A percentile compares a stretch with the other conserved stretches of the same genome.
Conservation (phyloP, 73 alveolate species). For the Diophrys sp. region DNA sequence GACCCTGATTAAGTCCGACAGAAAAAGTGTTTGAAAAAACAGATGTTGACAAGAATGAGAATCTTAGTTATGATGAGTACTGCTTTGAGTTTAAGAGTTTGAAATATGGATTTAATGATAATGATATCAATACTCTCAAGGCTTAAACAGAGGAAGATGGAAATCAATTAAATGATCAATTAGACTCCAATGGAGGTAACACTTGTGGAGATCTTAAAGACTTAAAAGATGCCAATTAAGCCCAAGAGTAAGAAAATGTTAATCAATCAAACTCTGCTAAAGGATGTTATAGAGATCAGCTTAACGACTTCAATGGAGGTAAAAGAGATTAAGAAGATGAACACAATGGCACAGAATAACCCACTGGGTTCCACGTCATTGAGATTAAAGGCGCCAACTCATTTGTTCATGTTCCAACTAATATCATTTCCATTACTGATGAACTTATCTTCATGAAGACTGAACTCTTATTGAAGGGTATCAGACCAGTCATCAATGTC, state of each 20-base stretch:
- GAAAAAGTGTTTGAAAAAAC: constrained; percentile 50
- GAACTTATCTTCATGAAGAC: constrained; percentile 97
- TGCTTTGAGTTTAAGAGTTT: neutral
- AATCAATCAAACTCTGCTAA: too few relatives aligned
- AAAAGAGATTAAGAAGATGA: too few relatives aligned
- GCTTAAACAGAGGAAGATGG: constrained; percentile 51
- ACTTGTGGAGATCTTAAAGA: constrained; percentile 48
- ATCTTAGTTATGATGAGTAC: constrained; percentile 1
- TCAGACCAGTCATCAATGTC: constrained; percentile 98
- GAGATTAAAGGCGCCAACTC: constrained; percentile 99
- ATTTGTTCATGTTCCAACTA: constrained; percentile 97
- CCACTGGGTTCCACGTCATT: too few relatives aligned
- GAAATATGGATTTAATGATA: constrained; percentile 22
- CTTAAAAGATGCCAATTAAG: too few relatives aligned
- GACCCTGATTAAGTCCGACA: too few relatives aligned
- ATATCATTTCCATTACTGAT: constrained; percentile 97
- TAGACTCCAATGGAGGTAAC: constrained; percentile 32
- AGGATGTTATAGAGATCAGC: too few relatives aligned
- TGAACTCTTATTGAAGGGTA: constrained; percentile 95
- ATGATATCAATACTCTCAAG: constrained; percentile 37
- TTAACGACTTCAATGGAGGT: too few relatives aligned
- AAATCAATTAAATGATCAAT: too few relatives aligned
- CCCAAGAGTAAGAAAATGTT: too few relatives aligned
- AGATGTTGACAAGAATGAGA: constrained; percentile 16
- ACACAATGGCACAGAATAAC: too few relatives aligned